Evolutionary conservation across 257 asterid genomes (phyloP).

Genomic region (Paraleonurus japonicus): DNA sequence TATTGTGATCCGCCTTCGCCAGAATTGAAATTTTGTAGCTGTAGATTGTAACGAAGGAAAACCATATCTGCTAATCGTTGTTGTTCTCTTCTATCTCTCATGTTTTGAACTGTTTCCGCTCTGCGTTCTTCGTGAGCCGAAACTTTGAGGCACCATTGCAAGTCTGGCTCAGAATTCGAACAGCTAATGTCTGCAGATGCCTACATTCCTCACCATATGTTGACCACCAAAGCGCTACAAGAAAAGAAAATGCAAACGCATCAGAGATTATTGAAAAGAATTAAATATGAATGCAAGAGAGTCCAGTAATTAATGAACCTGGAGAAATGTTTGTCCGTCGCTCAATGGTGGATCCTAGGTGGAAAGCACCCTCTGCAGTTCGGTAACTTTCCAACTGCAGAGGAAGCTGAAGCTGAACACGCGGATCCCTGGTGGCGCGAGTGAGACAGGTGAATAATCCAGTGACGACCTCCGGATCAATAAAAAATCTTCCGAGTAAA

Average conservation of each 20-base stretch:
- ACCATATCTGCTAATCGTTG: constrained; percentile 19
- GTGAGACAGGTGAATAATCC: constrained; percentile 45
- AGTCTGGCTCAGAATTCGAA: constrained; percentile 56
- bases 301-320: constrained; percentile 27
- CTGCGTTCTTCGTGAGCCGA: constrained; percentile 40
- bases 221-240: constrained; percentile 68
- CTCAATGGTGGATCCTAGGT: constrained; percentile 27
- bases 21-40: constrained; percentile 34
- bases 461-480: constrained; percentile 49
- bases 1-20: no score
- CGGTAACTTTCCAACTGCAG: constrained; percentile 40
- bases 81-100: constrained; percentile 29
- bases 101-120: constrained; percentile 21
- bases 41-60: constrained; percentile 52
- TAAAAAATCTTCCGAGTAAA: constrained; percentile 35
- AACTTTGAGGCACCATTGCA: constrained; percentile 53
- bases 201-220: constrained; percentile 47
- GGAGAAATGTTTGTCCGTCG: constrained; percentile 31
- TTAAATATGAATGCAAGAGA: not conserved
- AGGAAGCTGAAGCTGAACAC: constrained; percentile 24
- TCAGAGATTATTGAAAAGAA: not conserved
- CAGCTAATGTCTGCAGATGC: constrained; percentile 51
- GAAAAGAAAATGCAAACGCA: not conserved
- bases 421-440: constrained; percentile 25
- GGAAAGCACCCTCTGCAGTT: constrained; percentile 26